These are phyloP conservation scores for Lodderomyces beijingensis DNA, from an alignment of 1,139 yeast genomes.

Conservation along the genomic window DNA sequence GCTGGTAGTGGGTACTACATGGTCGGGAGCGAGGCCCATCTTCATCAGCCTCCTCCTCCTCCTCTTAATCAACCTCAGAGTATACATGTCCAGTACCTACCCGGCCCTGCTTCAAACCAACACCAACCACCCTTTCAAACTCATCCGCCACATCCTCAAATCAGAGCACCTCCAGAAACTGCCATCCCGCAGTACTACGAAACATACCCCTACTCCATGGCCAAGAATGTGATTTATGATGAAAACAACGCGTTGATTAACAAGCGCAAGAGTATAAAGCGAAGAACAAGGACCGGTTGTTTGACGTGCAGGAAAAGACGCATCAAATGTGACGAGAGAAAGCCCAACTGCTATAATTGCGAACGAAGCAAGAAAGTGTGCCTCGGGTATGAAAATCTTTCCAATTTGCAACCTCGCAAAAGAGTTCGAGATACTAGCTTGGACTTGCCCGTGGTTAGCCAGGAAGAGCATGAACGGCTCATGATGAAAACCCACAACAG, in stretches of 20 bases:
- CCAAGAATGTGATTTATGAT: slow-evolving; percentile 15
- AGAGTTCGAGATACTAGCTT: slow-evolving; percentile 12
- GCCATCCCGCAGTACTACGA: slow-evolving; percentile 5
- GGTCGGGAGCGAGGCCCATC: no score
- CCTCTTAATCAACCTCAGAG: slow-evolving; percentile 1
- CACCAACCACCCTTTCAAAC: slow-evolving; percentile 3
- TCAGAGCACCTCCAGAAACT: slow-evolving; percentile 1
- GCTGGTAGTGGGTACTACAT: no score
- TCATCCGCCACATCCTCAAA: slow-evolving; percentile 3
- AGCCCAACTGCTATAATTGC: slow-evolving; percentile 71
- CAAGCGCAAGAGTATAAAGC: slow-evolving; percentile 40
- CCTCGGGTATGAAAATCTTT: slow-evolving; percentile 52
- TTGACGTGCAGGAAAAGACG: slow-evolving; percentile 68
- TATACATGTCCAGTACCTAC: slow-evolving; percentile 2
- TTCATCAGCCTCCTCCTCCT: slow-evolving; percentile 1
- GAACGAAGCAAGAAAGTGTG: slow-evolving; percentile 67
- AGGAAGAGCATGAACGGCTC: neutral
- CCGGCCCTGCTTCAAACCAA: slow-evolving; percentile 4
- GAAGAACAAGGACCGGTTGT: slow-evolving; percentile 72
- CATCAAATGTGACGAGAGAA: slow-evolving; percentile 72
- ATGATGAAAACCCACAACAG: neutral
- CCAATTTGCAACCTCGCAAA: slow-evolving; percentile 11
- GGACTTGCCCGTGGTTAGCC: slow-evolving; percentile 9
- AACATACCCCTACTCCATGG: slow-evolving; percentile 1
- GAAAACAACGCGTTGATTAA: slow-evolving; percentile 34